phyloP scores from a whole-genome alignment of 768 basidiomycete genomes.

The Rhodosporidiobolus sp. region DNA sequence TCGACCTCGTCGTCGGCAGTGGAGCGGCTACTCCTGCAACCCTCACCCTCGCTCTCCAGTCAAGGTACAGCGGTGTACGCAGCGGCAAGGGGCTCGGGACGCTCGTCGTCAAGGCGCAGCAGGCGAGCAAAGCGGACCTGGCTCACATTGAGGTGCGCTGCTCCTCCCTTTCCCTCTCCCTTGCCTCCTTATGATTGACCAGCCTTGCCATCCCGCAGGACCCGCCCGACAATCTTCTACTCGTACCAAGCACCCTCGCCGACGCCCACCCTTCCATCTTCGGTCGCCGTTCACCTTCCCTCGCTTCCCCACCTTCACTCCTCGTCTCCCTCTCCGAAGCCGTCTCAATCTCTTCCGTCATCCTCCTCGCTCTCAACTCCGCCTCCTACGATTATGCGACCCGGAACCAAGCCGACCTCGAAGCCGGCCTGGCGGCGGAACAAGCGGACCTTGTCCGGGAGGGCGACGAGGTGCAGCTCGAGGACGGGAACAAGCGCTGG shows the following conservation, averaged over 20 bases:
- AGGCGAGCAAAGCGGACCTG: slow-evolving; percentile 18
- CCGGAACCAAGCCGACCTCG: neutral
- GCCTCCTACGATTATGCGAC: slow-evolving; percentile 5
- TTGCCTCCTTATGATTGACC: accelerated
- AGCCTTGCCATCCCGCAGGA: neutral
- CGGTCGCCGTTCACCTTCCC: neutral
- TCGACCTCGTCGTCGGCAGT: neutral
- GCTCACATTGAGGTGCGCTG: neutral
- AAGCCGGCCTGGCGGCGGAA: neutral
- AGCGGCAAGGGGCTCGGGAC: neutral
- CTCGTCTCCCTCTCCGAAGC: slow-evolving; percentile 3
- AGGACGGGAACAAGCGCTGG: neutral
- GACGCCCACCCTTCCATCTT: slow-evolving; percentile 10
- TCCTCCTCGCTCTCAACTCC: slow-evolving; percentile 17
- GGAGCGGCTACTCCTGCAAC: neutral
- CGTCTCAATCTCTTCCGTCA: slow-evolving; percentile 19
- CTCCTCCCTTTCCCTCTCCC: neutral
- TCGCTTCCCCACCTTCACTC: slow-evolving; percentile 9
- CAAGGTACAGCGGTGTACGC: neutral
- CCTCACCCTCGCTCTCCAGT: neutral
- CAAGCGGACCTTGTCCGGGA: slow-evolving; percentile 16
- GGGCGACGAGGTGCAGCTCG: neutral
- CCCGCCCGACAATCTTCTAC: neutral
- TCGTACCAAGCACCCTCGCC: neutral
- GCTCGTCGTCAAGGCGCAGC: neutral